These are phyloP conservation scores for Babesia gibsoni DNA, from an alignment of 169 alveolate species.

Conservation along the genomic window DNA sequence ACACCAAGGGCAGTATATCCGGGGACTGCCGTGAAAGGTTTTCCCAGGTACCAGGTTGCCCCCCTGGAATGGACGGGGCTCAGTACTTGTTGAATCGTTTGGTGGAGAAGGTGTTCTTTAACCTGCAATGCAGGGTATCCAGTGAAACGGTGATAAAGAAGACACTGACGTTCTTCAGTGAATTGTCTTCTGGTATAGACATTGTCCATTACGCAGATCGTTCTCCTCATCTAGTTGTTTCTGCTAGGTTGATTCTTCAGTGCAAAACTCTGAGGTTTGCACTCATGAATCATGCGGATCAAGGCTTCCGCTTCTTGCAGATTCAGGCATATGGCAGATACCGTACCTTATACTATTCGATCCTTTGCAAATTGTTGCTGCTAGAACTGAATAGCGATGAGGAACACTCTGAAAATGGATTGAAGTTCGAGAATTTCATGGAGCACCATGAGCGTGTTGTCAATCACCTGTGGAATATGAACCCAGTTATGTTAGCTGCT, in stretches of 20 bases:
- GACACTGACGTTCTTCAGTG: slow-evolving; percentile 85
- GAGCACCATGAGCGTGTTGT: slow-evolving; percentile 43
- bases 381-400: slow-evolving; percentile 78
- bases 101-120: slow-evolving; percentile 72
- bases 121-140: slow-evolving; percentile 82
- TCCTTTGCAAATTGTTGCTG: slow-evolving; percentile 85
- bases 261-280: slow-evolving; percentile 81
- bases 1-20: slow-evolving; percentile 82
- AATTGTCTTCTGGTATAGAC: slow-evolving; percentile 89
- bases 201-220: slow-evolving; percentile 89
- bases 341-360: slow-evolving; percentile 88
- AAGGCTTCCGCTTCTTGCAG: slow-evolving; percentile 62
- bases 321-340: slow-evolving; percentile 78
- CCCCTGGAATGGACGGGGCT: slow-evolving; percentile 72
- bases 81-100: slow-evolving; percentile 58
- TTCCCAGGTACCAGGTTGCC: slow-evolving; percentile 61
- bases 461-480: slow-evolving; percentile 38
- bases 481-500: slow-evolving; percentile 12
- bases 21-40: slow-evolving; percentile 61
- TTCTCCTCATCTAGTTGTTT: slow-evolving; percentile 87
- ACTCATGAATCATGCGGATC: slow-evolving; percentile 68
- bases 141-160: slow-evolving; percentile 83
- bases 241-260: slow-evolving; percentile 87
- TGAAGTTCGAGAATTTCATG: slow-evolving; percentile 58
- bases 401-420: slow-evolving; percentile 36